A percentile compares a stretch with the other conserved stretches of the same genome.
Evolutionary conservation across 306 rosid genomes (phyloP).

Genomic region (Quercus agrifolia): DNA sequence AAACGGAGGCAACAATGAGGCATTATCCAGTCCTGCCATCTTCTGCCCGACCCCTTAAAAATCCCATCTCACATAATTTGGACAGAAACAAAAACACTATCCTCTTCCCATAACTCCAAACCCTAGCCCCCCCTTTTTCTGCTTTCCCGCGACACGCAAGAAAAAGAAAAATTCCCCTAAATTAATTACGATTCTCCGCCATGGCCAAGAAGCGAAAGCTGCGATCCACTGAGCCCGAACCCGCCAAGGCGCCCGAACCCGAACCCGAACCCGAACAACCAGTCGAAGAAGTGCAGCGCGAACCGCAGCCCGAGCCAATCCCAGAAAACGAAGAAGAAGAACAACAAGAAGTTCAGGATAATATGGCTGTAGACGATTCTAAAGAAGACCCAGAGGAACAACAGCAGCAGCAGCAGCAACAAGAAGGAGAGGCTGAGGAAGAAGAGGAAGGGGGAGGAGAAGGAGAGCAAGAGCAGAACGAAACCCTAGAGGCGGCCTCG

Average conservation of each 20-base stretch:
- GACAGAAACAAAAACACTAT: background rate
- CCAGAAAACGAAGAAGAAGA: conserved; percentile 2
- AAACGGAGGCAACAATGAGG: too few relatives aligned
- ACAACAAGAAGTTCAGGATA: background rate
- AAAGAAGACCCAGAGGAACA: background rate
- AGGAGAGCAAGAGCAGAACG: conserved; percentile 1
- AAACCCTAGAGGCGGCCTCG: conserved; percentile 1
- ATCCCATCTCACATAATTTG: background rate
- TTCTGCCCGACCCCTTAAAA: too few relatives aligned
- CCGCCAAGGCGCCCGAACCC: conserved; percentile 33
- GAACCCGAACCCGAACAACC: conserved; percentile 4
- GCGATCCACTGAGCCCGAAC: conserved; percentile 51
- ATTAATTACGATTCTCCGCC: conserved; percentile 15
- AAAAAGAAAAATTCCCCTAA: background rate
- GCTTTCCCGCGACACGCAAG: background rate
- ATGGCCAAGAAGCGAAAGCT: conserved; percentile 80
- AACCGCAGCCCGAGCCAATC: conserved; percentile 7
- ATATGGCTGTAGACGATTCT: conserved; percentile 36
- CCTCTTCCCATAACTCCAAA: conserved; percentile 5
- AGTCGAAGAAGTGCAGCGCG: conserved; percentile 23
- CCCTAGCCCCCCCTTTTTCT: conserved; percentile 29
- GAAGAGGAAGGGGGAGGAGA: conserved; percentile 19
- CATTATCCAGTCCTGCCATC: too few relatives aligned
- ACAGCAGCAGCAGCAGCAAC: background rate
- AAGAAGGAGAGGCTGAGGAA: background rate